Evolutionary conservation across 768 basidiomycete genomes (phyloP), one percentile per base, ranked within the genome.

Genomic region (Lactarius hengduanensis): DNA sequence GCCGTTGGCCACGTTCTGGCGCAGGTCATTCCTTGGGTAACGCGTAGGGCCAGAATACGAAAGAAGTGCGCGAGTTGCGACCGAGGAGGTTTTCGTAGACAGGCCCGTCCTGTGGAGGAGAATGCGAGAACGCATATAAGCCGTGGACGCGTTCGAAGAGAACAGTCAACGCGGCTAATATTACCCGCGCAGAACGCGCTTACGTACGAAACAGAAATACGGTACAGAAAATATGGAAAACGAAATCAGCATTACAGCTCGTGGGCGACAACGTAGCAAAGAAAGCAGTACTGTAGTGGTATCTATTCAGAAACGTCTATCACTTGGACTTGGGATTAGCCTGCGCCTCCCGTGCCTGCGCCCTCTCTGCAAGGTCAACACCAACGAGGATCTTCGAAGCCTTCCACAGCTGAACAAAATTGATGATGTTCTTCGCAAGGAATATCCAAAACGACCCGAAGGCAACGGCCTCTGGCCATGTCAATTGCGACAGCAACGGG

Each of bases 391-490:
- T 93, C 78, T 94, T 94, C 41, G 91, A 90, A 32, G 97, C 96
- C 76, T 99, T 99, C 96, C 96, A 98, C 65, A 98, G 85, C 77
- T 99, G 97, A 8, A 99, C 95, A 40, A 91, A 76, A 76, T 98
- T 97, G 81, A 99, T 93, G 64, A 95, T 73, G 75, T 98, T 97
- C 81, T 98, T 99, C 69, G 81, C 74, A 18, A 85, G 70, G 74
- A 88, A 96, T 57, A 97, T 78, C 0, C 87, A 90, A 70, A 81
- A 81, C 43, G 85, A 87, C 34, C 84, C 6, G 45, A 79, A 62
- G 0, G 92, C 94, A 70, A 94, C 75, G 4, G 87, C 68, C 73
- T 91, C 86, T 2, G 95, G 87, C 84, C 89, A 96, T 18, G 92
- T 94, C 70, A 90, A 71, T 26, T 69, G 69, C 0, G 75, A 71